Base-by-base conservation (phyloP, 768 basidiomycete species). In the Boletus rex-veris region DNA sequence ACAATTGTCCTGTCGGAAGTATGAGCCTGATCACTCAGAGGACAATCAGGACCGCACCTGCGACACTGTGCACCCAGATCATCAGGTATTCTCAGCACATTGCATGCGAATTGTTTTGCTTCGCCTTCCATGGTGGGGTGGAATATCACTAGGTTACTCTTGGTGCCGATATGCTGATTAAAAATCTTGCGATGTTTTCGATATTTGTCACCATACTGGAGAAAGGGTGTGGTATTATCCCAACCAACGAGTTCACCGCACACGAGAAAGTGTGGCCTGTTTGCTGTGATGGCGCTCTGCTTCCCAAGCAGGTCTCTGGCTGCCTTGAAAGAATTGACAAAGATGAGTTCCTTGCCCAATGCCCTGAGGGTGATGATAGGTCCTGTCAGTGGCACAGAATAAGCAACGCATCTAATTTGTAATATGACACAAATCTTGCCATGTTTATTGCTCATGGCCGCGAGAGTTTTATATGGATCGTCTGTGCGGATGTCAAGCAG, bases 401-500 rank as follows among this genome's bases (percentile, higher is more conserved):
- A 5, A 43, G 19, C 10, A 1, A 46, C 10, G n/a, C 7, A 2
- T 10, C 3, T 11, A 42, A 12, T 55, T 49, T 14, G 10, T 16
- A 47, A 15, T 7, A 8, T 48, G 26, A 40, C 8, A n/a, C 38
- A 16, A 10, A 3, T 39, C 72, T 52, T 62, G 77, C 83, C 83
- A 57, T 75, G 83, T 64, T 67, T 66, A 56, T 78, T 71, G 36
- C 35, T 31, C 55, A 61, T 38, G 30, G 70, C 68, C 5, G 75
- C 73, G 52, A 80, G 80, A 0, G 77, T 78, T 16, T 78, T 52
- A 78, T 81, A 82, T 52, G 78, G 76, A 43, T 73, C 68, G 37
- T 74, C 69, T 14, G 68, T 67, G 26, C 81, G 82, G 74, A 84
- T 76, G 54, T 84, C 80, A n/a, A 81, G 62, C 7, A 80, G 60